Evolutionary conservation across 2,329 filamentous ascomycete genomes (phyloP), one percentile per base, ranked within the genome.

Genomic region (Fusarium caatingaense): DNA sequence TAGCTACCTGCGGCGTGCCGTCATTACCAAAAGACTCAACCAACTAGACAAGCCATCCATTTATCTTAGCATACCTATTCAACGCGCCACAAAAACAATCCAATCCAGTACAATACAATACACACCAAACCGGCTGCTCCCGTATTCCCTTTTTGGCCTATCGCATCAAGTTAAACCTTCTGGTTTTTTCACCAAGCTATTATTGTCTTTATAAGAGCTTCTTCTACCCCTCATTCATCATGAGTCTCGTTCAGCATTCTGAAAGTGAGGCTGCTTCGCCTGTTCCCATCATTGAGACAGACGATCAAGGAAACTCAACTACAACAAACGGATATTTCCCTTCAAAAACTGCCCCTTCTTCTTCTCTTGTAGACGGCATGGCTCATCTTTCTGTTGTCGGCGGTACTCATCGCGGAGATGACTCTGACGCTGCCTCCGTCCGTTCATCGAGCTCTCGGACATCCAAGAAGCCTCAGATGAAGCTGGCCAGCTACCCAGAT

Each of bases 401-500:
- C 30, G 79, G 62, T 34, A 79, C 87, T 64, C 78, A 51, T 7
- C 21, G 49, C 34, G 49, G 32, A 21, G 69, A 75, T 37, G 74
- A 76, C 64, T 74, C 74, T 47, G 74, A 78, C 78, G 74, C 72
- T 41, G 69, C 65, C 49, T 77, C 76, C 4, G 48, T 73, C 37
- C 68, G 72, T 48, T 75, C 72, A 9, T 65, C 71, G 51, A 72
- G 60, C 70, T 70, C 73, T n/a, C 71, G 75, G 46, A 56, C 67
- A 8, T 69, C 72, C 27, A 63, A 71, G 10, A 68, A 66, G 50
- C 68, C 72, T 62, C 81, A 82, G 58, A 78, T 87, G 40, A 79
- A 86, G 71, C 83, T 88, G 28, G 80, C 82, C 71, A 81, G 83
- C 68, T 83, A 85, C 53, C 82, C 83, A 20, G 87, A 89, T 77